Evolutionary conservation across 2,329 filamentous ascomycete genomes (phyloP).

Genomic region (Aureobasidium leucospermi): DNA sequence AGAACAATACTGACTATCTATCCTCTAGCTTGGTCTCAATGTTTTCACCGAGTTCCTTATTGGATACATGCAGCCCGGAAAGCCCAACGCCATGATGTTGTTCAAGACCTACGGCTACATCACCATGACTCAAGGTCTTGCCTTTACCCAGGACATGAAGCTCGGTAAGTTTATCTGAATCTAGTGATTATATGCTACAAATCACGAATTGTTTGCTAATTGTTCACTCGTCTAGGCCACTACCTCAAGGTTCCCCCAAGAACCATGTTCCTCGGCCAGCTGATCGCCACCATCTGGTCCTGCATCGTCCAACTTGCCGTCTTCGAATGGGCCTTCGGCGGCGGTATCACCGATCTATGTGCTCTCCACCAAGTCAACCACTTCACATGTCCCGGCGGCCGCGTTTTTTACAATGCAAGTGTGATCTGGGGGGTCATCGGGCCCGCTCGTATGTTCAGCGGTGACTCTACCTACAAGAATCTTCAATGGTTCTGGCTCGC

Average conservation of each 20-base stretch:
- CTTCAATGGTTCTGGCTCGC: conserved; percentile 66
- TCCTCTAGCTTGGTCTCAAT: conserved; percentile 14
- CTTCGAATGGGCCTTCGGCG: conserved; percentile 47
- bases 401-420: conserved; percentile 78
- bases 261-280: conserved; percentile 66
- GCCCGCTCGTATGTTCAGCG: conserved; percentile 67
- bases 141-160: conserved; percentile 80
- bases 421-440: conserved; percentile 33
- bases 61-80: conserved; percentile 73
- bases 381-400: conserved; percentile 85
- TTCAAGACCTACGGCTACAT: conserved; percentile 59
- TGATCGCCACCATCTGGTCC: conserved; percentile 52
- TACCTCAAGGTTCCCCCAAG: conserved; percentile 83
- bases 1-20: too few relatives aligned
- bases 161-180: conserved; percentile 43
- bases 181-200: too few relatives aligned
- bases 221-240: conserved; percentile 33
- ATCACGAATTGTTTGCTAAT: background rate
- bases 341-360: conserved; percentile 67
- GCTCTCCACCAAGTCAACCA: conserved; percentile 74
- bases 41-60: conserved; percentile 68
- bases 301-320: conserved; percentile 62
- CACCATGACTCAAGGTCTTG: conserved; percentile 61
- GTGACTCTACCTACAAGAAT: conserved; percentile 58
- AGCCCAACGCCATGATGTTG: conserved; percentile 79